Evolutionary conservation across 106 monocot genomes (phyloP).

Genomic region (Acorus gramineus): DNA sequence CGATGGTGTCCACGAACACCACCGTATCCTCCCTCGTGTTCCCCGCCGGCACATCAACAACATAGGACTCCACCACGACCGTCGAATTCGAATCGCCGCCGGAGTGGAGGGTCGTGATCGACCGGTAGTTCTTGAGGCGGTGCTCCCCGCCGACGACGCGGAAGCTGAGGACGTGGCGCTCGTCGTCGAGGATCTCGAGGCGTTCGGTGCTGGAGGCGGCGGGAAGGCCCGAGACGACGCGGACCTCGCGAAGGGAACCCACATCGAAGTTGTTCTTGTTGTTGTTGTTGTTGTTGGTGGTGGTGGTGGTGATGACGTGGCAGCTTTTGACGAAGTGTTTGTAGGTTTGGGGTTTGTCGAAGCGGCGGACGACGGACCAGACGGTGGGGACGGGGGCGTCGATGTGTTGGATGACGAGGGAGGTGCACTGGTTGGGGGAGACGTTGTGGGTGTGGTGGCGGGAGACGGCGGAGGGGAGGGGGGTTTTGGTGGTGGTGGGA

Average conservation of each 20-base stretch:
- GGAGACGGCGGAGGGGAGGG: slow-evolving; percentile 5
- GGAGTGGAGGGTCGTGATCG: slow-evolving; percentile 53
- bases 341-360: slow-evolving; percentile 60
- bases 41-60: slow-evolving; percentile 53
- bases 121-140: slow-evolving; percentile 45
- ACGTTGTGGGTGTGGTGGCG: slow-evolving; percentile 35
- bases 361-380: slow-evolving; percentile 59
- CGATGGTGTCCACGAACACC: slow-evolving; percentile 60
- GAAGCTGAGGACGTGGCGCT: slow-evolving; percentile 52
- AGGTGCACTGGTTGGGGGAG: slow-evolving; percentile 36
- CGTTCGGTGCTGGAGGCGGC: slow-evolving; percentile 45
- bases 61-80: slow-evolving; percentile 53
- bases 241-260: slow-evolving; percentile 49
- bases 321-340: slow-evolving; percentile 64
- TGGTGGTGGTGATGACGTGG: slow-evolving; percentile 20
- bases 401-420: slow-evolving; percentile 33
- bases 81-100: slow-evolving; percentile 4
- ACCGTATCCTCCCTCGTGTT: slow-evolving; percentile 52
- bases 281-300: neutral
- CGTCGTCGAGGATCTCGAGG: slow-evolving; percentile 66
- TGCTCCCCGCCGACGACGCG: slow-evolving; percentile 61
- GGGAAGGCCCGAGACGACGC: slow-evolving; percentile 52
- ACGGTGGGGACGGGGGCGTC: slow-evolving; percentile 35
- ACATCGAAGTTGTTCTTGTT: slow-evolving; percentile 21
- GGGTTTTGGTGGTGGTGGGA: no score